A percentile compares a stretch with the other conserved stretches of the same genome.
These are phyloP conservation scores for Dictyostelium discoideum DNA, from an alignment of 78 protist species.

Conservation along the genomic window DNA sequence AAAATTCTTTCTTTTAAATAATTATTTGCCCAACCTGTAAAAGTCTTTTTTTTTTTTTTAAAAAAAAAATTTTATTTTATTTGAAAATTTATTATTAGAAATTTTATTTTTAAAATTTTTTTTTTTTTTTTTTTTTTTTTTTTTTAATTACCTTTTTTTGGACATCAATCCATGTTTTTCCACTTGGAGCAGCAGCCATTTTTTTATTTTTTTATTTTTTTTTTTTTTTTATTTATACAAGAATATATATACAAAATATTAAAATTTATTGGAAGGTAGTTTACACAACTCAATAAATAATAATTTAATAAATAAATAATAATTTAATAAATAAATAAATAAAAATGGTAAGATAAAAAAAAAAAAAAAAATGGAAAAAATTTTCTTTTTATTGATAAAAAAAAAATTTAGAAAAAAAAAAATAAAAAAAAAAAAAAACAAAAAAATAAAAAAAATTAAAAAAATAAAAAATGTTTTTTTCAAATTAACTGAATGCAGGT, in stretches of 20 bases:
- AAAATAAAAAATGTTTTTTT: not conserved
- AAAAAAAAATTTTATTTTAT: not conserved
- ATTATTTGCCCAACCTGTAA: slow-evolving; percentile 93
- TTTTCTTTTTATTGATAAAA: not conserved
- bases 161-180: slow-evolving; percentile 81
- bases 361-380: not conserved
- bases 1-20: slow-evolving; percentile 85
- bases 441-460: not conserved
- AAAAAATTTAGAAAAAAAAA: not conserved
- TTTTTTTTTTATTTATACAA: slow-evolving; percentile 20
- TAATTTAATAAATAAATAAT: slow-evolving; percentile 1
- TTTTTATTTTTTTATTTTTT: not conserved
- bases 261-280: slow-evolving; percentile 2
- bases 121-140: not conserved
- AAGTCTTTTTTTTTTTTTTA: slow-evolving; percentile 75
- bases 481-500: no score
- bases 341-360: not conserved
- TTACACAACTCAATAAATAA: not conserved
- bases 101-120: no score
- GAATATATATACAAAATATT: slow-evolving; percentile 12
- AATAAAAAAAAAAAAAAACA: not conserved
- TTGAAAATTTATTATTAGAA: not conserved
- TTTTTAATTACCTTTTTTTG: slow-evolving; percentile 67
- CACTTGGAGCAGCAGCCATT: slow-evolving; percentile 5
- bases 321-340: not conserved